These are phyloP conservation scores for Omphalea diandra DNA, from an alignment of 441 rosid genomes.

Conservation along the genomic window DNA sequence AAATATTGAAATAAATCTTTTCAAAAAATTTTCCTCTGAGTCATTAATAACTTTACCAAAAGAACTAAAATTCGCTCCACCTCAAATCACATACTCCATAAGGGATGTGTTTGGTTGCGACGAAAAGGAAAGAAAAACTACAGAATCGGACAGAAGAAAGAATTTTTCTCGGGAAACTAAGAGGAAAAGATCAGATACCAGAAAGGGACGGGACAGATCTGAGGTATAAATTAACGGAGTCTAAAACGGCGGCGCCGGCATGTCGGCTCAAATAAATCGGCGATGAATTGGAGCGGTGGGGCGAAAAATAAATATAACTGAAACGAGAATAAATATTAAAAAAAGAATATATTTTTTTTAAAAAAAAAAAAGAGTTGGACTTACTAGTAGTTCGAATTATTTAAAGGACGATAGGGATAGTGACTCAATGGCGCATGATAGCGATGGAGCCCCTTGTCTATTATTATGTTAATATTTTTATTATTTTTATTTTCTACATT, in stretches of 20 bases:
- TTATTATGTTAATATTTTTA: neutral
- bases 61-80: neutral
- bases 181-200: slow-evolving; percentile 32
- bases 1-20: neutral
- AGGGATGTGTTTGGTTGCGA: neutral
- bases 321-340: neutral
- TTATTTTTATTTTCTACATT: neutral
- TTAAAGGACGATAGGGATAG: slow-evolving; percentile 32
- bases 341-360: too few species aligned
- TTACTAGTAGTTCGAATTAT: slow-evolving; percentile 32
- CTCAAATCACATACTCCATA: neutral
- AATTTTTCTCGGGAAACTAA: slow-evolving; percentile 18
- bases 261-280: slow-evolving; percentile 34
- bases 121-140: neutral
- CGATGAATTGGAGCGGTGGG: slow-evolving; percentile 35
- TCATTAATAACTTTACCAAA: neutral
- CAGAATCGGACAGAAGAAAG: neutral
- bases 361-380: neutral
- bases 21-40: neutral
- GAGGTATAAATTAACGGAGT: slow-evolving; percentile 19
- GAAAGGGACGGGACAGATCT: slow-evolving; percentile 37
- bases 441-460: slow-evolving; percentile 21
- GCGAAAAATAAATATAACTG: neutral
- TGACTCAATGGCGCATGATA: slow-evolving; percentile 40
- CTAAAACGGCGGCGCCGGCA: slow-evolving; percentile 45